A percentile compares a stretch with the other conserved stretches of the same genome.
Conservation (phyloP, 2,329 filamentous ascomycete species). For the Pestalotiopsis fici region DNA sequence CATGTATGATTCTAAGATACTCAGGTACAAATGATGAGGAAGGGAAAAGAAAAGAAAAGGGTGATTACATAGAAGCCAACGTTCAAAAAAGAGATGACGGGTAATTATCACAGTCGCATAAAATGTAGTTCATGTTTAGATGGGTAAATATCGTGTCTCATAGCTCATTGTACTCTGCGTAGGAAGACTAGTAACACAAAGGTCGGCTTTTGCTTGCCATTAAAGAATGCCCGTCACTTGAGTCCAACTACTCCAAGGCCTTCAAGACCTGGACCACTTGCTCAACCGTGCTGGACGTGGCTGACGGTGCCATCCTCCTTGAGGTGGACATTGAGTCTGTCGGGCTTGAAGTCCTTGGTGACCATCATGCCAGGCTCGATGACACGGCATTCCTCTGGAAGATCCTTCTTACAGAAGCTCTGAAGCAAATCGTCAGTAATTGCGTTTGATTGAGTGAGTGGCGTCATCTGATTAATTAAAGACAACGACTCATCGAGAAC, state of each 20-base stretch:
- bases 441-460: background rate
- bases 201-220: background rate
- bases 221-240: background rate
- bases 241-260: background rate
- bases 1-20: too few relatives aligned
- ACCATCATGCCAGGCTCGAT: conserved; percentile 58
- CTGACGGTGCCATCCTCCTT: conserved; percentile 62
- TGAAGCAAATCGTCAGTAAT: conserved; percentile 26
- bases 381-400: conserved; percentile 57
- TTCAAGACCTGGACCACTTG: background rate
- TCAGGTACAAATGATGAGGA: too few relatives aligned
- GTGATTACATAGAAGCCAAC: background rate
- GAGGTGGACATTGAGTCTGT: conserved; percentile 61
- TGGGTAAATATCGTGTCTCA: conserved; percentile 7
- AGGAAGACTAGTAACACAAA: conserved; percentile 9
- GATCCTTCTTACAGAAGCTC: conserved; percentile 62
- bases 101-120: too few relatives aligned
- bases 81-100: background rate
- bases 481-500: background rate
- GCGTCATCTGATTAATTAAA: background rate
- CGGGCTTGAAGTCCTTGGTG: conserved; percentile 56
- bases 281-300: conserved; percentile 57
- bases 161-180: conserved; percentile 8
- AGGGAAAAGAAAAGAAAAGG: too few relatives aligned
- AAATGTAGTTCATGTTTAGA: too few relatives aligned